Evolutionary conservation across 1,284 basidiomycete species (phyloP), one percentile per base, ranked within the genome.

Genomic region (Cutaneotrichosporon curvatum): DNA sequence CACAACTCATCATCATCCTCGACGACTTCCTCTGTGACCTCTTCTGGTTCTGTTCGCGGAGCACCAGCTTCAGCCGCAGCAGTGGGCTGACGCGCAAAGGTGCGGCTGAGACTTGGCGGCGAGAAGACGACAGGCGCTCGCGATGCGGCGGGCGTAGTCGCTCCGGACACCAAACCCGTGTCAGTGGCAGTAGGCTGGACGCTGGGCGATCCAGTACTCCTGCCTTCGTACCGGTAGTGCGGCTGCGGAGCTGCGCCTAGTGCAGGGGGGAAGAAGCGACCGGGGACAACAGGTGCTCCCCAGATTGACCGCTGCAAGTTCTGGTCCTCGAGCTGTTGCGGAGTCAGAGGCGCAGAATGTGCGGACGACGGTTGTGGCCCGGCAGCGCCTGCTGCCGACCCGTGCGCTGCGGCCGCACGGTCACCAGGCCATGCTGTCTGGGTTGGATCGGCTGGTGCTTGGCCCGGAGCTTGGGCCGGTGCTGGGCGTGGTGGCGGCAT

Each of bases 221-320:
- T 11, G 8, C 32, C 32, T 6, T 5, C 7, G 32, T 34, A 14
- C 28, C 28, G 28, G 14, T 8, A 8, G 28, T 4, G 2, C n/a
- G 21, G 14, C 5, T 50, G 35, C 5, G 61, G 61, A 1, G 58
- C 58, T 0, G 65, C 60, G 15, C 66, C 65, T 2, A 68, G 54
- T 0, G 65, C 60, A 10, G 56, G 50, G 20, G 58, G 50, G 16
- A 55, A 48, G 56, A 70, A 70, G 12, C 56, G 43, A 1, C 68
- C 68, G 14, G 64, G 65, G 9, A 53, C 46, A 22, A 70, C 59
- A 0, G 61, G 62, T 19, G 63, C 65, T 2, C 68, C 68, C 68
- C 68, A 70, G 40, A 70, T 68, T 0, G 58, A 56, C 8, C 59
- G 50, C 43, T 68, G 65, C 1, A 67, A 44, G 21, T 54, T 43